phyloP scores from a whole-genome alignment of 2,329 filamentous ascomycete genomes.

The Bipolaris victoriae region DNA sequence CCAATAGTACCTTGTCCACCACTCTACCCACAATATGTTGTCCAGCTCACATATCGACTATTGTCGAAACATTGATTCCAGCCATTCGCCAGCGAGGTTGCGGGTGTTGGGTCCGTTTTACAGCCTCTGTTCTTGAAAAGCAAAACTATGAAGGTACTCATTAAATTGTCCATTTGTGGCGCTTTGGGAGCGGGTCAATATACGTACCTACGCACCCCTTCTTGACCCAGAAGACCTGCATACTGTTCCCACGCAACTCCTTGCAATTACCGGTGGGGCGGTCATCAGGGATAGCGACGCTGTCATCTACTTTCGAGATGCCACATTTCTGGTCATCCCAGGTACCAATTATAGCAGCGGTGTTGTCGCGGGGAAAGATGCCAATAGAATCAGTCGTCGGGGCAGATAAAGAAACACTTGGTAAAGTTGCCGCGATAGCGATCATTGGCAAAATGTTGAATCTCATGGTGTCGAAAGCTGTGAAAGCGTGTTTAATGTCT shows the following conservation, averaged over 20 bases:
- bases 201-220: not conserved
- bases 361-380: not conserved
- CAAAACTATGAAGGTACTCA: not conserved
- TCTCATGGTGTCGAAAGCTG: not conserved
- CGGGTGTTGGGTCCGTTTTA: not conserved
- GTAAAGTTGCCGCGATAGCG: not conserved
- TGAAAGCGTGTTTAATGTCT: constrained; percentile 10
- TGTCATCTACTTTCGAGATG: not conserved
- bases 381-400: not conserved
- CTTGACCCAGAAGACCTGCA: not conserved
- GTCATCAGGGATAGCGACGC: not conserved
- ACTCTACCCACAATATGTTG: constrained; percentile 42
- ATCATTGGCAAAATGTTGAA: not conserved
- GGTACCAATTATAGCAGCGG: not conserved
- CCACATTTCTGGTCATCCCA: not conserved
- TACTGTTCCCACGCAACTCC: not conserved
- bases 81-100: not conserved
- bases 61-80: not conserved
- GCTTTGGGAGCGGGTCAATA: not conserved
- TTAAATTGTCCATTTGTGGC: not conserved
- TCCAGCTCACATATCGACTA: not conserved
- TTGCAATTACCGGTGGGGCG: not conserved
- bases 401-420: not conserved
- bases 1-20: not conserved
- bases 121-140: not conserved